Base-by-base conservation (phyloP, 2,329 filamentous ascomycete genomes). In the Scortechinia acanthostroma region DNA sequence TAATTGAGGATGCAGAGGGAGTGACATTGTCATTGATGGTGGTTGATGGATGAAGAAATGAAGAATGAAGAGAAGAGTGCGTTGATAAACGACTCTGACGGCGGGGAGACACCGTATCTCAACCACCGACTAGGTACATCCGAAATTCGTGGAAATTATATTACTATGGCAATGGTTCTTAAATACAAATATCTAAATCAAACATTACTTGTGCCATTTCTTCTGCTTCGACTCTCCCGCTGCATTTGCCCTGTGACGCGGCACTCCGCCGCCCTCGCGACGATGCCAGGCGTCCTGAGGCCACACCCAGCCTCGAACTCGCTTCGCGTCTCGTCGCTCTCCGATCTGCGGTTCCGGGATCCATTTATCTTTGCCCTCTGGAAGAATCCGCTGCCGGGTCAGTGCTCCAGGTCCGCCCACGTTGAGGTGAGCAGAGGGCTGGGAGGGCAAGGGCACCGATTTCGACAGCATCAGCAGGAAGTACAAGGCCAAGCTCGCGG, bases 381-480 rank as follows among this genome's bases (percentile, higher is more conserved):
- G 51, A 10, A 76, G 57, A 49, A 73, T 65, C 42, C 73, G 71
- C 55, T 77, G 71, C 25, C 80, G 63, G 2, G 74, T 80, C 46
- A 80, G 53, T 0, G 73, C 72, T 2, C 73, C 74, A 1, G 77
- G 74, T 3, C 72, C 74, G 5, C 78, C 78, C 19, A 82, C 74
- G 44, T 83, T 77, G 61, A 83, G 68, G 51, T 72, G 70, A 58
- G 75, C 79, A 14, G 72, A 69, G 37, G 63, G 61, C 47, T 83
- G 77, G 3, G 71, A 69, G 1, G 73, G 74, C 28, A 84, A 64
- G 1, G 77, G 73, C 33, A 72, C 68, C 45, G 79, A 72, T 56
- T 80, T 80, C 20, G 79, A 77, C 3, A 83, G 71, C 77, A 83
- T 82, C 46, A 83, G 74, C 15, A 84, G 59, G 53, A 80, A 83